These are phyloP conservation scores for Erythrophleum ivorense DNA, from an alignment of 331 rosid species.

Conservation along the genomic window DNA sequence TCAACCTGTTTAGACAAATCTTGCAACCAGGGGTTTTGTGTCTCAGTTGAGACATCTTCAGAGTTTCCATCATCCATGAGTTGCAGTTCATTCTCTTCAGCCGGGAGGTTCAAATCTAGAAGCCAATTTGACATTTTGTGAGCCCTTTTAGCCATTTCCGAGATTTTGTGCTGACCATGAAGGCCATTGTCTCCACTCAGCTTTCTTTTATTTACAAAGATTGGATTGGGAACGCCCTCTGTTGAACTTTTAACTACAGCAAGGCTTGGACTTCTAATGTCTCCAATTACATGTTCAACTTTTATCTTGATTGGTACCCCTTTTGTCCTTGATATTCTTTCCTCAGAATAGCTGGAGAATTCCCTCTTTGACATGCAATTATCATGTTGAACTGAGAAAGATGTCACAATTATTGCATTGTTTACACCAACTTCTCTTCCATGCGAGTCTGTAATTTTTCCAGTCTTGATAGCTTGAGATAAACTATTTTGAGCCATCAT, in stretches of 20 bases:
- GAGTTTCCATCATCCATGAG: conserved; percentile 43
- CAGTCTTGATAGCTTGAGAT: conserved; percentile 73
- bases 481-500: conserved; percentile 62
- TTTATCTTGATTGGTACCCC: conserved; percentile 59
- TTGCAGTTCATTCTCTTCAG: conserved; percentile 59
- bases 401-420: conserved; percentile 65
- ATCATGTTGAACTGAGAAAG: conserved; percentile 49
- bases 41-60: conserved; percentile 52
- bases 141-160: conserved; percentile 72
- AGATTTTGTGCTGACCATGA: conserved; percentile 50
- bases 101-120: conserved; percentile 91
- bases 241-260: conserved; percentile 41
- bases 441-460: conserved; percentile 73
- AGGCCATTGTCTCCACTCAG: conserved; percentile 50
- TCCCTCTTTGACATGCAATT: conserved; percentile 34
- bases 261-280: conserved; percentile 45
- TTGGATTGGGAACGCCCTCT: conserved; percentile 45
- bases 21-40: conserved; percentile 68
- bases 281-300: conserved; percentile 55
- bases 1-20: conserved; percentile 58
- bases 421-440: conserved; percentile 86
- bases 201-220: conserved; percentile 73
- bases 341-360: conserved; percentile 66
- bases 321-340: conserved; percentile 58
- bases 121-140: conserved; percentile 56